A percentile compares a stretch with the other conserved stretches of the same genome.
Conservation (phyloP, 331 rosid species). For the Prunus yedoensis region DNA sequence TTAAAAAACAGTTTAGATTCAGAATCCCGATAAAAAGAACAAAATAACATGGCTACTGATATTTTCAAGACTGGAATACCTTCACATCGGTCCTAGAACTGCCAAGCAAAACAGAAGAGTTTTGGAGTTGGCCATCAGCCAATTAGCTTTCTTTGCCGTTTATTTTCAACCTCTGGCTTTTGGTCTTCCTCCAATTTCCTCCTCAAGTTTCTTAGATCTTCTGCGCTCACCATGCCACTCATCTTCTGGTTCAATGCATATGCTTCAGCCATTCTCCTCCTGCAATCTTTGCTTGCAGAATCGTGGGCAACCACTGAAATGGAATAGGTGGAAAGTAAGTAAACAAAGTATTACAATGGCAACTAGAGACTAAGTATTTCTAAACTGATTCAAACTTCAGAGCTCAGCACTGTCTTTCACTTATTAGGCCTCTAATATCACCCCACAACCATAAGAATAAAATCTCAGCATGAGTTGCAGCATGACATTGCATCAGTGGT, state of each 20-base stretch:
- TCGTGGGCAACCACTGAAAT: slow-evolving; percentile 88
- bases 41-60: no score
- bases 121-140: no score
- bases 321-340: background rate
- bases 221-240: slow-evolving; percentile 62
- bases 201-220: slow-evolving; percentile 51
- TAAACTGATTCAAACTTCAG: background rate
- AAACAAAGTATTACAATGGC: background rate
- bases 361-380: background rate
- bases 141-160: slow-evolving; percentile 45
- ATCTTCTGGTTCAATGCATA: slow-evolving; percentile 68
- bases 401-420: background rate
- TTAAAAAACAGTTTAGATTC: no score
- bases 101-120: no score
- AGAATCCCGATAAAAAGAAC: no score
- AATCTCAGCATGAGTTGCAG: background rate
- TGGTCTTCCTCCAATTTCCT: slow-evolving; percentile 52
- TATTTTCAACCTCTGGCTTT: slow-evolving; percentile 35
- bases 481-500: background rate
- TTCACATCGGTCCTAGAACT: no score
- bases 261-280: slow-evolving; percentile 68
- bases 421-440: background rate
- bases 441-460: no score
- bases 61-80: no score
- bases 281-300: slow-evolving; percentile 77